Conservation (phyloP, 1,284 basidiomycete genomes). For the Marasmius sp. region DNA sequence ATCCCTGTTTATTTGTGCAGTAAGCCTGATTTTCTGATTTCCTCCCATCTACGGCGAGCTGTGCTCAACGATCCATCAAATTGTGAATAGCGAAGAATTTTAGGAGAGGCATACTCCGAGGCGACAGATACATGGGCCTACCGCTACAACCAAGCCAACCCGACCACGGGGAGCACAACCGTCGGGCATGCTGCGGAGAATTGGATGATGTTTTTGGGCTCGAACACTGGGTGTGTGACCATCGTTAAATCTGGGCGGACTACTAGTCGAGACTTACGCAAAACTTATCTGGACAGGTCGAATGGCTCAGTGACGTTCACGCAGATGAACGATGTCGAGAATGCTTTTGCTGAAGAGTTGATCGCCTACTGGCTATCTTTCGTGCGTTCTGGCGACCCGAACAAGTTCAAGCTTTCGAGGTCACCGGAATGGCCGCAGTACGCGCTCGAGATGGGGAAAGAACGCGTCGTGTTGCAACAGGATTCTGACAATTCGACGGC, state of each 20-base stretch:
- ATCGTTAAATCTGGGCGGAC: too few relatives aligned
- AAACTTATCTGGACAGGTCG: conserved; percentile 24
- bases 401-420: conserved; percentile 45
- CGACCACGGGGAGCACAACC: conserved; percentile 31
- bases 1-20: conserved; percentile 46
- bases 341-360: conserved; percentile 49
- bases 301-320: conserved; percentile 46
- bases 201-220: conserved; percentile 54
- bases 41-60: background rate
- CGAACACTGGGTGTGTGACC: background rate
- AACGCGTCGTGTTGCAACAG: conserved; percentile 46
- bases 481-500: conserved; percentile 27
- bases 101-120: conserved; percentile 39
- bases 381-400: conserved; percentile 50
- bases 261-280: background rate
- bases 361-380: conserved; percentile 64
- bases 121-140: conserved; percentile 10
- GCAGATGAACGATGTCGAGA: conserved; percentile 37
- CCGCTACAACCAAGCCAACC: conserved; percentile 48
- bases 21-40: conserved; percentile 24
- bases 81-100: conserved; percentile 39
- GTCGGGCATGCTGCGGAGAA: conserved; percentile 57
- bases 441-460: conserved; percentile 20
- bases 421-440: conserved; percentile 46
- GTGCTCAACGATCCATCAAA: background rate